phyloP scores from a whole-genome alignment of 2,329 filamentous ascomycete species.

The Cryphonectria japonica region DNA sequence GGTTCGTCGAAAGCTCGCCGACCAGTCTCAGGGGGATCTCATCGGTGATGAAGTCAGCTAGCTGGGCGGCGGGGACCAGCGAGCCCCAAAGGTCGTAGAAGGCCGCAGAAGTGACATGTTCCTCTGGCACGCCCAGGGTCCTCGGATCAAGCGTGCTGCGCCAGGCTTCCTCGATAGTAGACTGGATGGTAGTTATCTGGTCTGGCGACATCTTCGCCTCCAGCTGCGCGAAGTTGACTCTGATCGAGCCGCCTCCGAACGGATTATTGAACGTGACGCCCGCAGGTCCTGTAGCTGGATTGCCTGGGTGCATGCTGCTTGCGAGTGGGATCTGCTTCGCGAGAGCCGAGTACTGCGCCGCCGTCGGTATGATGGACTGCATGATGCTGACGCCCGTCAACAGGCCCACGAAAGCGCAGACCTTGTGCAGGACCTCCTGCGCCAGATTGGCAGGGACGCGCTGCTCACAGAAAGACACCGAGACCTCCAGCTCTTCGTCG shows the following conservation, averaged over 20 bases:
- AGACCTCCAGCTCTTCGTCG: constrained; percentile 44
- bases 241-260: constrained; percentile 26
- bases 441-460: constrained; percentile 48
- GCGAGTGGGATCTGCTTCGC: constrained; percentile 49
- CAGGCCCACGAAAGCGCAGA: constrained; percentile 50
- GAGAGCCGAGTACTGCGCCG: constrained; percentile 44
- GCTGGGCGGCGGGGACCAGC: constrained; percentile 51
- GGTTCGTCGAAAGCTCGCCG: constrained; percentile 43
- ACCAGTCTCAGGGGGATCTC: constrained; percentile 22
- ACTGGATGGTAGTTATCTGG: constrained; percentile 46
- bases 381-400: constrained; percentile 52
- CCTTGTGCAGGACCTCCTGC: constrained; percentile 48
- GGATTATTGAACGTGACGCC: constrained; percentile 32
- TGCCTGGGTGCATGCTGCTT: constrained; percentile 31
- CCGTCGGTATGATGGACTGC: constrained; percentile 50
- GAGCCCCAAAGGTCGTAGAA: constrained; percentile 58
- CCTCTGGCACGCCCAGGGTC: constrained; percentile 44
- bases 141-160: constrained; percentile 47
- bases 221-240: constrained; percentile 26
- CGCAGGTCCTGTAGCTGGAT: constrained; percentile 7
- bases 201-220: constrained; percentile 40
- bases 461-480: constrained; percentile 51
- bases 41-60: constrained; percentile 49
- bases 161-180: constrained; percentile 50
- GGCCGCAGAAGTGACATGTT: constrained; percentile 47